phyloP scores from a whole-genome alignment of 2,329 filamentous ascomycete species.

The Cadophora malorum region DNA sequence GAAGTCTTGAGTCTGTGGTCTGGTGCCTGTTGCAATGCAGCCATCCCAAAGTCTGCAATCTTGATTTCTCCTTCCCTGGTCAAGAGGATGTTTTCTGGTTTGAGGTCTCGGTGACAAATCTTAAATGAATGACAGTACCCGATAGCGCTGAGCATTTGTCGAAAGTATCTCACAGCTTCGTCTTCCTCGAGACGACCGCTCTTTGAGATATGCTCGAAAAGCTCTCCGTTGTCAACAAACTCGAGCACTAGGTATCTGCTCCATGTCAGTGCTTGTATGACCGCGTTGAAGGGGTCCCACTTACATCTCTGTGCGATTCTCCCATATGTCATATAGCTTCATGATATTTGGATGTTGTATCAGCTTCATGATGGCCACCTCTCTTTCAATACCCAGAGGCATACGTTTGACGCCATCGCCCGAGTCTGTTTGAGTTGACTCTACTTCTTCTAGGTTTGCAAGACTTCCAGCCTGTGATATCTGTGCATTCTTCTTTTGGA shows the following conservation, averaged over 20 bases:
- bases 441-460: conserved; percentile 79
- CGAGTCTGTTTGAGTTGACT: conserved; percentile 61
- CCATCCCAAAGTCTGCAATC: conserved; percentile 98
- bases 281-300: conserved; percentile 45
- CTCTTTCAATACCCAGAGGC: conserved; percentile 88
- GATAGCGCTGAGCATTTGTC: conserved; percentile 90
- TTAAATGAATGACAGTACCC: conserved; percentile 93
- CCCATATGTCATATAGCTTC: conserved; percentile 95
- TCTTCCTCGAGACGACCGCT: conserved; percentile 78
- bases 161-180: conserved; percentile 83
- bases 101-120: conserved; percentile 95
- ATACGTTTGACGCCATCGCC: conserved; percentile 71
- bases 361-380: conserved; percentile 96
- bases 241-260: conserved; percentile 91
- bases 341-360: conserved; percentile 96
- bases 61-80: conserved; percentile 81
- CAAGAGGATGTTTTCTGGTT: conserved; percentile 95
- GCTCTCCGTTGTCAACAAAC: conserved; percentile 75
- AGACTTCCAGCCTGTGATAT: conserved; percentile 86
- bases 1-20: conserved; percentile 84
- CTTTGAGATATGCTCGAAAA: conserved; percentile 83
- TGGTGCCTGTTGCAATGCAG: conserved; percentile 82
- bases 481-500: conserved; percentile 81
- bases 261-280: not conserved
- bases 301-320: conserved; percentile 93